Percentiles rank a stretch among this genome's conserved stretches.
phyloP scores from a whole-genome alignment of 2,329 filamentous ascomycete species.

The Paramyrothecium sp. region DNA sequence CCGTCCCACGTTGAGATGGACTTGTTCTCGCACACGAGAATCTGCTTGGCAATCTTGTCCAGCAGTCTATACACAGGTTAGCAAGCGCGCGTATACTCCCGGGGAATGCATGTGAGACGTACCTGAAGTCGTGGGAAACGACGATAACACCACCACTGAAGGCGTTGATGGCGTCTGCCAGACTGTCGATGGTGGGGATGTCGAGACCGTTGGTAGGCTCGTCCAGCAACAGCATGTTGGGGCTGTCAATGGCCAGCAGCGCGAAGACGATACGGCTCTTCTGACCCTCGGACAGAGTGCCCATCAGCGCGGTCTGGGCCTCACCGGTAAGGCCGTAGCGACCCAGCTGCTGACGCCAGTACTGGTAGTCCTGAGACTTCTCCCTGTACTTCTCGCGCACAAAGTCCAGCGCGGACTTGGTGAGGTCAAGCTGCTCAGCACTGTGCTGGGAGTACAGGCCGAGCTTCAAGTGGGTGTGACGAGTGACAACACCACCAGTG shows the following conservation, averaged over 20 bases:
- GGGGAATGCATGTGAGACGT: slow-evolving; percentile 35
- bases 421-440: slow-evolving; percentile 95
- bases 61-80: slow-evolving; percentile 63
- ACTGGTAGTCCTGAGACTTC: slow-evolving; percentile 96
- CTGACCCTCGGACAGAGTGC: slow-evolving; percentile 95
- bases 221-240: slow-evolving; percentile 97
- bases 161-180: slow-evolving; percentile 96
- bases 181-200: slow-evolving; percentile 95
- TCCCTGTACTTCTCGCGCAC: slow-evolving; percentile 90
- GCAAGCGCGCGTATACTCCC: not conserved
- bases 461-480: slow-evolving; percentile 97
- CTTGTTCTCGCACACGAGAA: slow-evolving; percentile 98
- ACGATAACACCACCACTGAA: slow-evolving; percentile 96
- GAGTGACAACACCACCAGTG: slow-evolving; percentile 75
- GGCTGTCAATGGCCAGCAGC: slow-evolving; percentile 87
- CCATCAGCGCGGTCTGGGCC: slow-evolving; percentile 94
- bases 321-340: slow-evolving; percentile 92
- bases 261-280: slow-evolving; percentile 98
- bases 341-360: slow-evolving; percentile 97
- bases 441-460: slow-evolving; percentile 99
- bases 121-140: slow-evolving; percentile 99
- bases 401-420: slow-evolving; percentile 96
- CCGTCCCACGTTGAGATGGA: slow-evolving; percentile 89
- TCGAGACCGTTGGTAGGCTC: slow-evolving; percentile 99
- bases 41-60: slow-evolving; percentile 99